A percentile compares a stretch with the other conserved stretches of the same genome.
Evolutionary conservation across 192 early-diverging fungal species (phyloP).

Genomic region (Rhizoclosmatium globosum): DNA sequence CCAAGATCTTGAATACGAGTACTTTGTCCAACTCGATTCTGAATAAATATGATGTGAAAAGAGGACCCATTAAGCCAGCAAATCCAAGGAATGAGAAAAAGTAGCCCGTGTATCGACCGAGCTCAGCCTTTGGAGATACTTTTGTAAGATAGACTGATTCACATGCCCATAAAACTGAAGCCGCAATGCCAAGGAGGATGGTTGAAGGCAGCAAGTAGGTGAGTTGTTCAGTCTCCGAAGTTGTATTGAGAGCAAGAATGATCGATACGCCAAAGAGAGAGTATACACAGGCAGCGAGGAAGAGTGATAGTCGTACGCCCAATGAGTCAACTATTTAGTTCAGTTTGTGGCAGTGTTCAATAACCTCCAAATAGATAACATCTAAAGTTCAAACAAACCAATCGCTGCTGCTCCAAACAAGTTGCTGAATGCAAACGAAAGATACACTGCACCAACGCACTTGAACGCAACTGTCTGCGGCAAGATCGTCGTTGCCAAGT

Average conservation of each 20-base stretch:
- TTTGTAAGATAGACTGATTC: conserved; percentile 23
- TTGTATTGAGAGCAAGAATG: neutral
- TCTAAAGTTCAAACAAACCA: neutral
- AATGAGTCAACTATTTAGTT: neutral
- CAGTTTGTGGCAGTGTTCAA: neutral
- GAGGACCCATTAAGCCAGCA: conserved; percentile 22
- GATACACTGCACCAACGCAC: neutral
- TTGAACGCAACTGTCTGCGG: neutral
- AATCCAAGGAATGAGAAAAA: conserved; percentile 27
- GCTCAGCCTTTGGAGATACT: conserved; percentile 5
- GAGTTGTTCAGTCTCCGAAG: neutral
- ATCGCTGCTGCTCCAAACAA: neutral
- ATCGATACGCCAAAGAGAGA: neutral
- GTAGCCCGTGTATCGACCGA: conserved; percentile 24
- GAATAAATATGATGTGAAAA: conserved; percentile 14
- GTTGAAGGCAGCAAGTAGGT: neutral
- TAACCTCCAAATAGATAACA: neutral
- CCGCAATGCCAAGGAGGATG: neutral
- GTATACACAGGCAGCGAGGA: neutral
- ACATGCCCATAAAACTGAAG: neutral
- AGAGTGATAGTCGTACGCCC: neutral
- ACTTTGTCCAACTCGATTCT: conserved; percentile 24
- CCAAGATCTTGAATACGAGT: conserved; percentile 26
- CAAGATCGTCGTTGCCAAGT: neutral
- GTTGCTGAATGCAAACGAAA: neutral